These are phyloP conservation scores for Phialophora tarda DNA, from an alignment of 2,329 filamentous ascomycete genomes.

Conservation along the genomic window DNA sequence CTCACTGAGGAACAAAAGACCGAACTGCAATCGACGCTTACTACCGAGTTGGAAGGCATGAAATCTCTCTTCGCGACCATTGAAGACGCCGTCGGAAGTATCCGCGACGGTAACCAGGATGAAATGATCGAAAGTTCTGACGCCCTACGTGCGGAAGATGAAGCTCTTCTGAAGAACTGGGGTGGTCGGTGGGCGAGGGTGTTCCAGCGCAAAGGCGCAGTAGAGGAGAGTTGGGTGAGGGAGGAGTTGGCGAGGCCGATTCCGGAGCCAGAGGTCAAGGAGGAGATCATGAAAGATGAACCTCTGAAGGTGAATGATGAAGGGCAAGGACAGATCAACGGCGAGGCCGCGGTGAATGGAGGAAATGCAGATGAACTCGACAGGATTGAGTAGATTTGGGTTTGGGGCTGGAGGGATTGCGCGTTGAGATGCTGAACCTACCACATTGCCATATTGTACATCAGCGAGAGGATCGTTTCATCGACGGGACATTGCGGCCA, in stretches of 20 bases:
- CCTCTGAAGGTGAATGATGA: slow-evolving; percentile 6
- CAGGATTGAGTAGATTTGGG: slow-evolving; percentile 25
- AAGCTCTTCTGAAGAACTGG: slow-evolving; percentile 75
- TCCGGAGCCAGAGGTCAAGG: slow-evolving; percentile 44
- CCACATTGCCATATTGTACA: not conserved
- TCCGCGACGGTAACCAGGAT: slow-evolving; percentile 75
- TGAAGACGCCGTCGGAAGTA: slow-evolving; percentile 74
- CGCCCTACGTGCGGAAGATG: slow-evolving; percentile 54
- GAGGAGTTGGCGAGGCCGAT: slow-evolving; percentile 60
- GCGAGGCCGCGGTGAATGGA: slow-evolving; percentile 9
- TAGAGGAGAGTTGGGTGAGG: slow-evolving; percentile 76
- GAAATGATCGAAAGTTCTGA: slow-evolving; percentile 72
- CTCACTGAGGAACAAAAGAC: slow-evolving; percentile 60
- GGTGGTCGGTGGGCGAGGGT: slow-evolving; percentile 84
- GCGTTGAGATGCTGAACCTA: not conserved
- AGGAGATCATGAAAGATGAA: slow-evolving; percentile 34
- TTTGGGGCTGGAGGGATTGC: not conserved
- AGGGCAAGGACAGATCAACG: not conserved
- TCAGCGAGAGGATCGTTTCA: not conserved
- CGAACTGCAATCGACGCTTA: slow-evolving; percentile 69
- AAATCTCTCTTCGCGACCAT: slow-evolving; percentile 79
- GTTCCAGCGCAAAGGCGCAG: slow-evolving; percentile 78
- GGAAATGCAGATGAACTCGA: slow-evolving; percentile 25
- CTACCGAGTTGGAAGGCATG: slow-evolving; percentile 74
- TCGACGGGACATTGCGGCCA: not conserved